Conservation (phyloP, 108 stramenopile genomes). For the Skeletonema grethae region DNA sequence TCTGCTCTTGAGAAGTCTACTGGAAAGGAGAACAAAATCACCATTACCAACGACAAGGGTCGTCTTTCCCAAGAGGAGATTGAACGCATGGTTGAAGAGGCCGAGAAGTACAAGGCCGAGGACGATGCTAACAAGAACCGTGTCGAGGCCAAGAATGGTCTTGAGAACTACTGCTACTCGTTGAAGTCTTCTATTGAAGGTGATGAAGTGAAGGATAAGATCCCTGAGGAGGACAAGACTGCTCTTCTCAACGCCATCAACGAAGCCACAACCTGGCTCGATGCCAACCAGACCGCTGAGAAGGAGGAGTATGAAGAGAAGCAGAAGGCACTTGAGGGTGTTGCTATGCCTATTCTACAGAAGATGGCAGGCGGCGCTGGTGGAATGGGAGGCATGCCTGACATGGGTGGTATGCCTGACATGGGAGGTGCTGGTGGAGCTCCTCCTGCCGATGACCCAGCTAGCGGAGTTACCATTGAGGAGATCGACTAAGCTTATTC, state of each 20-base stretch:
- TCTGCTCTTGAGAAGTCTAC: constrained; percentile 98
- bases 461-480: constrained; percentile 89
- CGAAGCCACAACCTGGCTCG: constrained; percentile 93
- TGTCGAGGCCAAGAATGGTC: constrained; percentile 95
- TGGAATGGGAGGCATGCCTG: constrained; percentile 63
- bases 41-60: constrained; percentile 99
- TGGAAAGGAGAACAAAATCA: constrained; percentile 99
- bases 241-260: constrained; percentile 83
- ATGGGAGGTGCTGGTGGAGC: constrained; percentile 69
- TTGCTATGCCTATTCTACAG: constrained; percentile 94
- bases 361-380: constrained; percentile 53
- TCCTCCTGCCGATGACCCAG: constrained; percentile 74
- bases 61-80: constrained; percentile 98
- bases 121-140: constrained; percentile 96
- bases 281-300: constrained; percentile 91
- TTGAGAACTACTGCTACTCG: constrained; percentile 98
- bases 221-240: constrained; percentile 83
- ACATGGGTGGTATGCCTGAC: constrained; percentile 77
- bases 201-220: constrained; percentile 87
- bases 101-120: constrained; percentile 98
- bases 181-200: constrained; percentile 91
- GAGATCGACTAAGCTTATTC: constrained; percentile 64
- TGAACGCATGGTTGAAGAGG: constrained; percentile 98
- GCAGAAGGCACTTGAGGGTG: constrained; percentile 94
- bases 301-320: constrained; percentile 98